Conservation (phyloP, 495 filamentous ascomycete genomes). For the Rhypophila decipiens region DNA sequence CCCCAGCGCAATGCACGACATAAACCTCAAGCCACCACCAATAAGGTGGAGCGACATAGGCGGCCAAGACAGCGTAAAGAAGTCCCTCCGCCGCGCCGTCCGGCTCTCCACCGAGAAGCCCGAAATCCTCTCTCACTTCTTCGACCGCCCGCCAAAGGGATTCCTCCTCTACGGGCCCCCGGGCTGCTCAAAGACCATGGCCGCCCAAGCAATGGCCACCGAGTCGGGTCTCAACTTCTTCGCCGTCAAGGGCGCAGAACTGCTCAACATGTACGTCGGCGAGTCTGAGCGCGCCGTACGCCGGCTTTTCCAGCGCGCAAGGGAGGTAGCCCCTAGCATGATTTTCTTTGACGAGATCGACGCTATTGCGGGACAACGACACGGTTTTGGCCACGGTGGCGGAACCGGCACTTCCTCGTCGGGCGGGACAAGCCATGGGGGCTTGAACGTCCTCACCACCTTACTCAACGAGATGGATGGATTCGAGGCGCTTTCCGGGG, state of each 20-base stretch:
- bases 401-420: too few relatives aligned
- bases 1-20: constrained; percentile 84
- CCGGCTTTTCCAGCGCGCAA: constrained; percentile 81
- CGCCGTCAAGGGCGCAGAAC: constrained; percentile 91
- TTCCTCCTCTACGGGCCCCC: constrained; percentile 91
- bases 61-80: constrained; percentile 76
- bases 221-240: constrained; percentile 91
- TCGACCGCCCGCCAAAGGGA: constrained; percentile 59
- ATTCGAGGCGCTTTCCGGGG: constrained; percentile 75
- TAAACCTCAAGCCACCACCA: constrained; percentile 81
- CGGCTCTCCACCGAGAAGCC: constrained; percentile 37
- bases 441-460: constrained; percentile 83
- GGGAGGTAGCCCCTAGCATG: constrained; percentile 81
- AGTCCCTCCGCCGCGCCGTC: constrained; percentile 37
- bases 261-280: constrained; percentile 95
- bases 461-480: constrained; percentile 96
- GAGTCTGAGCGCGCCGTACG: constrained; percentile 88
- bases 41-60: constrained; percentile 88
- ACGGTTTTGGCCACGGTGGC: constrained; percentile 27
- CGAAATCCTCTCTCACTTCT: constrained; percentile 49
- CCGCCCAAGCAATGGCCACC: constrained; percentile 86
- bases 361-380: constrained; percentile 73
- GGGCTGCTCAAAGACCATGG: constrained; percentile 93
- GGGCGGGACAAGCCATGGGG: constrained; percentile 42
- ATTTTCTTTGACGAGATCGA: constrained; percentile 99